Conservation (phyloP, 108 stramenopile species). For the Cyclotella baltica region DNA sequence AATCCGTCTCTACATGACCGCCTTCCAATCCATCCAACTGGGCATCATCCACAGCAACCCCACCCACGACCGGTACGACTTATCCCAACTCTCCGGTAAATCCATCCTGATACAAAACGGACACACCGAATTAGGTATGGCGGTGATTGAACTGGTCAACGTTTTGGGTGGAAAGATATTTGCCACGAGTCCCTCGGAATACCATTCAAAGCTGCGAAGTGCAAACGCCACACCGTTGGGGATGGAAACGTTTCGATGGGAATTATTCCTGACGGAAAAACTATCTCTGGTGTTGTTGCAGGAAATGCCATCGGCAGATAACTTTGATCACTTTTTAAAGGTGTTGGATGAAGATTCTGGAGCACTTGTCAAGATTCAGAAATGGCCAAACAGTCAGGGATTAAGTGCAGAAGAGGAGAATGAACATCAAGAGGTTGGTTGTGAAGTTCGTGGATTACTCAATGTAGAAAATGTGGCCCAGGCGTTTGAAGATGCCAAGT, state of each 20-base stretch:
- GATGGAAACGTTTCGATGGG: constrained; percentile 41
- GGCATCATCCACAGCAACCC: constrained; percentile 15
- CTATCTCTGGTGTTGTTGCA: constrained; percentile 24
- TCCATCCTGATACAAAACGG: constrained; percentile 52
- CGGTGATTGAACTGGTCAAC: constrained; percentile 42
- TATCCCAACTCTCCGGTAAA: constrained; percentile 29
- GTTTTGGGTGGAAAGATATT: constrained; percentile 45
- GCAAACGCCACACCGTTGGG: constrained; percentile 43
- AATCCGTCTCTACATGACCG: constrained; percentile 44
- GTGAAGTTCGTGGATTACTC: constrained; percentile 4
- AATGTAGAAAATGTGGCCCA: constrained; percentile 21
- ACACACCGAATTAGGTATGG: constrained; percentile 47
- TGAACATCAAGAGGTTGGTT: constrained; percentile 18
- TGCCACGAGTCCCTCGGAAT: constrained; percentile 43
- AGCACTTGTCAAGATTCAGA: constrained; percentile 28
- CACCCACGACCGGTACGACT: constrained; percentile 38
- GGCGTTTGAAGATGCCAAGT: constrained; percentile 37
- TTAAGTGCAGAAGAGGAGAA: constrained; percentile 10
- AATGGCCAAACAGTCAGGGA: constrained; percentile 12
- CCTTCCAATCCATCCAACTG: constrained; percentile 47
- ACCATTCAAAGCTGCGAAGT: constrained; percentile 29
- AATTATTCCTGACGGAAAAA: constrained; percentile 38
- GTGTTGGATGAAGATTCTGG: constrained; percentile 29
- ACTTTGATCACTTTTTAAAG: constrained; percentile 35
- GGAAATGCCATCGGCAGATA: constrained; percentile 39